These are phyloP conservation scores for Lactifluus subvellereus DNA, from an alignment of 768 basidiomycete species.

Conservation along the genomic window DNA sequence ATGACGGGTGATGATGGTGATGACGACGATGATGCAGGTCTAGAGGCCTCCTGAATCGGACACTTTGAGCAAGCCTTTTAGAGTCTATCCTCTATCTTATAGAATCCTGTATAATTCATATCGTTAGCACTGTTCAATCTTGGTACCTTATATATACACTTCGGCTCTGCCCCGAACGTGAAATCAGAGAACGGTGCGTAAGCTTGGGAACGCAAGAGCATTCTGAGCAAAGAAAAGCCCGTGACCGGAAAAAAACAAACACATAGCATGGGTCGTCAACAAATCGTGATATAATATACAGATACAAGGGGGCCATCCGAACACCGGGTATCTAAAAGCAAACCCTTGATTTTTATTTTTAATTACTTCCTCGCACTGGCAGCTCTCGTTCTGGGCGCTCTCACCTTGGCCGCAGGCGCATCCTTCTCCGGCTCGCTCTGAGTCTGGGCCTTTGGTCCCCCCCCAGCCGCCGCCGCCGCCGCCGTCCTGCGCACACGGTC, in stretches of 20 bases:
- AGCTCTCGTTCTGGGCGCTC: slow-evolving; percentile 23
- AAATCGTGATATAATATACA: not conserved
- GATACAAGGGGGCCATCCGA: not conserved
- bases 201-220: no score
- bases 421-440: slow-evolving; percentile 24
- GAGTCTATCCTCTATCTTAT: no score
- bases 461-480: not conserved
- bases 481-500: slow-evolving; percentile 9
- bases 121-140: no score
- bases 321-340: not conserved
- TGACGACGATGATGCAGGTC: no score
- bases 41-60: not conserved
- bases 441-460: slow-evolving; percentile 6
- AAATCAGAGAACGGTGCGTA: no score
- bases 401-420: slow-evolving; percentile 17
- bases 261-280: slow-evolving; percentile 2
- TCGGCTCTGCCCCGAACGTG: no score
- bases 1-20: slow-evolving; percentile 4
- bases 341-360: no score
- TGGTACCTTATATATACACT: no score
- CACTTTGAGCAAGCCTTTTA: not conserved
- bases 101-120: no score
- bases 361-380: slow-evolving; percentile 11
- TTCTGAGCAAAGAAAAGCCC: no score
- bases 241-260: not conserved